These are phyloP conservation scores for Nitzschia sp. DNA, from an alignment of 108 stramenopile species.

Conservation along the genomic window DNA sequence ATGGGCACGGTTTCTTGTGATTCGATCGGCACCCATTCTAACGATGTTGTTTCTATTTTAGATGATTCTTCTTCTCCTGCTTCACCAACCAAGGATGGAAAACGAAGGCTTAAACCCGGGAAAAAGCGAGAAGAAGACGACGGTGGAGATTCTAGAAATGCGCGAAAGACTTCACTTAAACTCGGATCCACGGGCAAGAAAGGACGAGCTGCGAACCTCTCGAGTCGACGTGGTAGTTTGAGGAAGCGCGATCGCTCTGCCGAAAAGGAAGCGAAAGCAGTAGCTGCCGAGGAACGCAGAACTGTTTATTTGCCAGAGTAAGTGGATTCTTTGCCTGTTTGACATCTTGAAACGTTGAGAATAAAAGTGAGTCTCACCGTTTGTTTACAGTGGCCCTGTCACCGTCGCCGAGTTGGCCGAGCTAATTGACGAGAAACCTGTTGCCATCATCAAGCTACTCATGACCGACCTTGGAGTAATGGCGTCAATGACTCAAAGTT, in stretches of 20 bases:
- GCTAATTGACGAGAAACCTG: constrained; percentile 80
- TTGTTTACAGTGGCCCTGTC: constrained; percentile 62
- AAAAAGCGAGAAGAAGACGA: constrained; percentile 27
- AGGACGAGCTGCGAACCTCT: constrained; percentile 54
- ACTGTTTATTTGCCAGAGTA: constrained; percentile 84
- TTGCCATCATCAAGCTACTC: constrained; percentile 91
- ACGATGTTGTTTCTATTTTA: neutral
- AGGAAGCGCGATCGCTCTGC: constrained; percentile 71
- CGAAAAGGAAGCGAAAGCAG: constrained; percentile 64
- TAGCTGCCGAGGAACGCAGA: constrained; percentile 64
- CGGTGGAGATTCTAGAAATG: constrained; percentile 38
- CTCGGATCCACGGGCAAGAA: constrained; percentile 67
- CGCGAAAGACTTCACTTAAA: constrained; percentile 58
- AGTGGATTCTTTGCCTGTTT: too few relatives aligned
- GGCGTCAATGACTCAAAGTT: constrained; percentile 88
- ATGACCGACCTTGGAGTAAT: constrained; percentile 95
- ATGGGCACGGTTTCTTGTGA: neutral
- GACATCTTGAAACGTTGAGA: too few relatives aligned
- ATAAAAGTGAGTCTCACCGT: neutral
- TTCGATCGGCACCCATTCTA: neutral
- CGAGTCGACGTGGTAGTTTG: constrained; percentile 66
- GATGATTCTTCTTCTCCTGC: neutral
- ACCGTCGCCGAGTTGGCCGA: constrained; percentile 83
- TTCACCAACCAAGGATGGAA: constrained; percentile 14
- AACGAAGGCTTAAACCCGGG: constrained; percentile 6